Base-by-base conservation (phyloP, 805 yeast species). In the Ogataea chonburiensis region DNA sequence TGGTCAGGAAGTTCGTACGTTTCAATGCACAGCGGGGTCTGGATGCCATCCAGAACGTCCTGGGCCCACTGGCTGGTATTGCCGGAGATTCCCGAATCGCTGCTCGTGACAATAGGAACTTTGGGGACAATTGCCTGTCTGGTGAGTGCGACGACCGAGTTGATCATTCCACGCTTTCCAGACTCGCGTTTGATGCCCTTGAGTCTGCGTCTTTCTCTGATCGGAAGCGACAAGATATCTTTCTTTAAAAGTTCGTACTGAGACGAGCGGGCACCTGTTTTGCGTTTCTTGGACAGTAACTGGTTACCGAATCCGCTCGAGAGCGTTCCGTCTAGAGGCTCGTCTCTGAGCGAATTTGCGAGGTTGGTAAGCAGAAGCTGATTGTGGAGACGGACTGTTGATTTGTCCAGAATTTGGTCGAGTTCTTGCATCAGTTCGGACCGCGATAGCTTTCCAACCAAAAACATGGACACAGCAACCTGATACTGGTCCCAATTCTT, bases 401-500 rank as follows among this genome's bases (percentile, higher is more conserved):
- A 61, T 17, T 56, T 58, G 34, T 68, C 71, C 34, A 88, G 66
- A 17, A 85, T 66, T n/a, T 72, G 72, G 28, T 68, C 67, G 20
- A 86, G 67, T 31, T 69, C 78, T 10, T 67, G 64, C 43, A 77
- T 75, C 37, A 91, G 67, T 60, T 91, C 98, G 14, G 61, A 59
- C 31, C 96, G 70, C 8, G 95, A 82, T 13, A 88, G 66, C 56
- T 80, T 82, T 5, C 96, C 96, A 24, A 82, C 68, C 24, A 91
- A 66, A 50, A 88, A 91, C 34, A 75, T 65, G 33, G 91, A 79
- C 16, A 93, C 71, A 5, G 86, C 71, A 38, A 80, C 83, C 45
- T 94, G 89, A 59, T 91, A 91, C 40, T 72, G 73, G 44, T 82
- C 91, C 98, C 98, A 91, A 31, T 77, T 75, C 28, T 71, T 67